Percentiles rank a stretch among this genome's conserved stretches.
Conservation (phyloP, 176 grass and related monocot species). For the Eleusine indica region DNA sequence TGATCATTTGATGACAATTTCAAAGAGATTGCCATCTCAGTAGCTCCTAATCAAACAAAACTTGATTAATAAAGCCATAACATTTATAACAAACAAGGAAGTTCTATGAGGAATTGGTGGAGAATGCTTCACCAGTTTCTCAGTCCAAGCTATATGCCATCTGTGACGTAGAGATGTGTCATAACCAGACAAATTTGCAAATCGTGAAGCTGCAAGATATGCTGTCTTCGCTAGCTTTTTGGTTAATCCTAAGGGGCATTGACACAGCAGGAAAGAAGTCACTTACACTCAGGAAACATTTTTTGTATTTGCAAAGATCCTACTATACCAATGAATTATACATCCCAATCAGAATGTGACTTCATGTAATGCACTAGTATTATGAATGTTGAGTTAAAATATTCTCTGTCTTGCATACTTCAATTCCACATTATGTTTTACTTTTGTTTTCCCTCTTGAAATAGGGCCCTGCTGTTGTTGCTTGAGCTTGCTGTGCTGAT, state of each 20-base stretch:
- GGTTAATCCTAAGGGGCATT: neutral
- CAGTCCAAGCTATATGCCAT: neutral
- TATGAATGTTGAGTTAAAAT: constrained; percentile 20
- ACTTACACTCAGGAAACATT: neutral
- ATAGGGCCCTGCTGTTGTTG: constrained; percentile 74
- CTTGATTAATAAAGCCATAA: constrained; percentile 8
- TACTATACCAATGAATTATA: constrained; percentile 11
- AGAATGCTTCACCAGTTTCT: constrained; percentile 14
- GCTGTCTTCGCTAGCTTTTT: constrained; percentile 7
- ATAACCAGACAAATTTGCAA: neutral
- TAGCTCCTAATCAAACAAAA: constrained; percentile 10
- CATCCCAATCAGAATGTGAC: neutral
- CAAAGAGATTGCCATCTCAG: neutral
- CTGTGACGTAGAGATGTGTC: neutral
- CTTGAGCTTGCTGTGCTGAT: constrained; percentile 48
- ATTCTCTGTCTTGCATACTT: constrained; percentile 4
- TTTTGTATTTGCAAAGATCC: constrained; percentile 3
- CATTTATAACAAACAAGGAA: constrained; percentile 17
- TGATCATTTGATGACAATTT: neutral
- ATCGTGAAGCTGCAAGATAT: neutral
- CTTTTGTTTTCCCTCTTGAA: constrained; percentile 15
- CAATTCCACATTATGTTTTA: neutral
- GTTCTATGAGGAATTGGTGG: neutral
- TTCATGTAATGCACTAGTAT: neutral
- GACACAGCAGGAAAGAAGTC: neutral